Percentiles rank a stretch among this genome's conserved stretches.
phyloP scores from a whole-genome alignment of 192 early-diverging fungal genomes.

The Backusella tuberculispora region DNA sequence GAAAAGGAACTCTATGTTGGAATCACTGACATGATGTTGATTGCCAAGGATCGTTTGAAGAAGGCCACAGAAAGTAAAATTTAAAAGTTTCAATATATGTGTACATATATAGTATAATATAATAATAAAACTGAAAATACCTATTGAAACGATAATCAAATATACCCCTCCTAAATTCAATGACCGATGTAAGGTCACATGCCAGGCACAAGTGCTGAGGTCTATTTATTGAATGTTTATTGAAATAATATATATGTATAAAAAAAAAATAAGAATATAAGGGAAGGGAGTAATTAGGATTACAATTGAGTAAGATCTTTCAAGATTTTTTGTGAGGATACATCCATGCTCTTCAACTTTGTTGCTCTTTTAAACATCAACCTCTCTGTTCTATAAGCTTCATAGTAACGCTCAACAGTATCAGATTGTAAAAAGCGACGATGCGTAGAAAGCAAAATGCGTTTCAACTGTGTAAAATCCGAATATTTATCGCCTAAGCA shows the following conservation, averaged over 20 bases:
- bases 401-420: slow-evolving; percentile 57
- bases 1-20: slow-evolving; percentile 72
- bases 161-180: background rate
- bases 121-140: slow-evolving; percentile 13
- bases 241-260: slow-evolving; percentile 6
- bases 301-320: slow-evolving; percentile 32
- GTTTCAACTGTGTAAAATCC: slow-evolving; percentile 70
- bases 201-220: background rate
- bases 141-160: slow-evolving; percentile 5
- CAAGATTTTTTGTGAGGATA: slow-evolving; percentile 35
- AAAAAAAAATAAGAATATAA: background rate
- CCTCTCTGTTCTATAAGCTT: slow-evolving; percentile 59
- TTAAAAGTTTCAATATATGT: background rate
- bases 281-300: background rate
- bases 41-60: slow-evolving; percentile 78
- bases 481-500: slow-evolving; percentile 89
- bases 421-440: slow-evolving; percentile 54
- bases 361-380: slow-evolving; percentile 34
- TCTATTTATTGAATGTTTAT: slow-evolving; percentile 11
- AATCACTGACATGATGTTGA: slow-evolving; percentile 77
- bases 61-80: slow-evolving; percentile 51
- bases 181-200: slow-evolving; percentile 2
- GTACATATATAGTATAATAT: slow-evolving; percentile 4
- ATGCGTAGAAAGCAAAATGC: slow-evolving; percentile 51
- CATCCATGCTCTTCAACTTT: slow-evolving; percentile 41